Evolutionary conservation across 352 stramenopile genomes (phyloP), one percentile per base, ranked within the genome.

Genomic region (Pythium oligandrum): DNA sequence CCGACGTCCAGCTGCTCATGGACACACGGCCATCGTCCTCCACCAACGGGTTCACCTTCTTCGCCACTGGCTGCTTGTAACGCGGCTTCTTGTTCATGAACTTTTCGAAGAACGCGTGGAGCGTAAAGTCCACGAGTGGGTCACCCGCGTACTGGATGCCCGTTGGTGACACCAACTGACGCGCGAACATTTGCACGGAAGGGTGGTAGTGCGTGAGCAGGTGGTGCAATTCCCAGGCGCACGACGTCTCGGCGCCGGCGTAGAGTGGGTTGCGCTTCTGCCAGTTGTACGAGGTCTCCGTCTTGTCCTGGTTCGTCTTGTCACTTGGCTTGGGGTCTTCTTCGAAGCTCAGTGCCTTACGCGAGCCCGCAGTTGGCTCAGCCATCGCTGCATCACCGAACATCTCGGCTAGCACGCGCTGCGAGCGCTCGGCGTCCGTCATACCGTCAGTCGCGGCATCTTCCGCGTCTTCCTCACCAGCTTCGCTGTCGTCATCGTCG

Each of bases 1-100:
- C 73, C 42, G 86, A 88, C 49, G 69, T 85, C 75, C 74, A 86
- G 66, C 71, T 87, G 67, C 90, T 89, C 1, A 55, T 45, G 31
- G 62, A 31, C 44, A 45, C 47, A 32, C 4, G 53, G 26, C 54
- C 44, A 6, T 54, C 61, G 2, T 39, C 38, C 7, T 66, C 56
- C 5, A 43, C 38, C 7, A 12, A 42, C 38, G 7, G 7, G 38
- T 12, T 42, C 12, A 12, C 7, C 38, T 42, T 42, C 7, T 12
- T 12, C 11, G 32, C 32, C 35, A 56, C 36, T 37, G 35, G 53
- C 40, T 68, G 53, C 50, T 82, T 83, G 50, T 86, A 73, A 17
- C 75, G 74, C 4, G 97, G 96, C 66, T 99, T 99, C 57, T 97
- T 96, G 77, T 98, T 99, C 33, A 98, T 95, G 73, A 99, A 99